Conservation (phyloP, 371 early-diverging fungal species). For the Mucor mucedo region DNA sequence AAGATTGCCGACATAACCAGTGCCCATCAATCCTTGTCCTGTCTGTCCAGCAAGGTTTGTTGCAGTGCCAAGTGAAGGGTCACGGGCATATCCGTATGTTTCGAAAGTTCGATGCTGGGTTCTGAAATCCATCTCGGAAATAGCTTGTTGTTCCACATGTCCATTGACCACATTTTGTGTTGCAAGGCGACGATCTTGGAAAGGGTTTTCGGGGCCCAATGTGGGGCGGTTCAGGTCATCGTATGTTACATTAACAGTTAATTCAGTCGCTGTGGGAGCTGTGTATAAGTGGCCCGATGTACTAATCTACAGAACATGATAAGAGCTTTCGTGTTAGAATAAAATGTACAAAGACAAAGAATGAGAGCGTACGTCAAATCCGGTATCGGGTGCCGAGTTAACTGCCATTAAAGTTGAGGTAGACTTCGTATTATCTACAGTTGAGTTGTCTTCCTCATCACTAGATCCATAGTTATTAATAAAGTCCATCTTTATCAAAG, state of each 20-base stretch:
- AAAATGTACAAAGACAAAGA: not conserved
- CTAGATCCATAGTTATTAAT: slow-evolving; percentile 59
- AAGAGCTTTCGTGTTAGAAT: not conserved
- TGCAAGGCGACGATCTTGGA: slow-evolving; percentile 50
- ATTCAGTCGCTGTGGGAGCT: slow-evolving; percentile 68
- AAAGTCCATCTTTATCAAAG: slow-evolving; percentile 38
- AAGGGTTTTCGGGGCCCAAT: slow-evolving; percentile 83
- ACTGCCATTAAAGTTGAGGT: slow-evolving; percentile 32
- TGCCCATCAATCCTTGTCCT: slow-evolving; percentile 62
- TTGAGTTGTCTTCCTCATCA: slow-evolving; percentile 53
- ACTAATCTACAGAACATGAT: slow-evolving; percentile 23
- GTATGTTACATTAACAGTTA: slow-evolving; percentile 82
- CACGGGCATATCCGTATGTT: slow-evolving; percentile 83
- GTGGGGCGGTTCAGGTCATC: slow-evolving; percentile 70
- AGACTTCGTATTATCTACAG: slow-evolving; percentile 23
- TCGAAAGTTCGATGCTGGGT: slow-evolving; percentile 82
- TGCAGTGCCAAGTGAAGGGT: slow-evolving; percentile 67
- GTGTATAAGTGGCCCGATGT: slow-evolving; percentile 53
- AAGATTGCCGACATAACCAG: slow-evolving; percentile 75
- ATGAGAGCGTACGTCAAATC: slow-evolving; percentile 62
- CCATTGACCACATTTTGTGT: slow-evolving; percentile 77
- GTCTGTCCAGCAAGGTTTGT: slow-evolving; percentile 55
- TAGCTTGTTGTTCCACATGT: slow-evolving; percentile 81
- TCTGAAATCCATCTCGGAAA: slow-evolving; percentile 78
- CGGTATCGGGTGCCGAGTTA: slow-evolving; percentile 79